Evolutionary conservation across 495 filamentous ascomycete species (phyloP).

Genomic region (Bryoglossum gracile): DNA sequence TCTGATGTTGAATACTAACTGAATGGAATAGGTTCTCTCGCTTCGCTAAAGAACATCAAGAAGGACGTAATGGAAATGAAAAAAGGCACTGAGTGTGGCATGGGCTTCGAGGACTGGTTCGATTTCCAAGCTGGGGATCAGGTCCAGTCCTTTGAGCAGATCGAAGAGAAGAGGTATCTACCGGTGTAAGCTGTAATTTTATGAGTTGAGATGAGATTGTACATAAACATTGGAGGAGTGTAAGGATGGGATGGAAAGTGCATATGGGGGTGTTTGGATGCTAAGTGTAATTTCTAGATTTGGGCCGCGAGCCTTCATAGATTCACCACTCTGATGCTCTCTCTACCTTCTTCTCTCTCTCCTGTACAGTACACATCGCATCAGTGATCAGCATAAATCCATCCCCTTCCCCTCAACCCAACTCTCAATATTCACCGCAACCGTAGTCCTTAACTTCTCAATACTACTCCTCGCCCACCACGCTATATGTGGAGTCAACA

Average conservation of each 20-base stretch:
- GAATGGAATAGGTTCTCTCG: conserved; percentile 52
- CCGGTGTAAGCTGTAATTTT: conserved; percentile 27
- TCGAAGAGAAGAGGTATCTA: conserved; percentile 60
- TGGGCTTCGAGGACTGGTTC: conserved; percentile 74
- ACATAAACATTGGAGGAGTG: background rate
- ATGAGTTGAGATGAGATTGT: background rate
- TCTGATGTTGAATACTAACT: conserved; percentile 1
- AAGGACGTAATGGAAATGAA: conserved; percentile 82
- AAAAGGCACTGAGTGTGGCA: conserved; percentile 88
- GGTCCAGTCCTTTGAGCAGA: conserved; percentile 80
- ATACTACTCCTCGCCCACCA: conserved; percentile 20
- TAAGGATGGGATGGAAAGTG: background rate
- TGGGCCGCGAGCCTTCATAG: background rate
- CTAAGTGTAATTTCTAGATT: background rate
- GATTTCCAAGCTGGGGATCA: conserved; percentile 75
- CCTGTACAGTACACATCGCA: too few species aligned
- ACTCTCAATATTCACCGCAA: conserved; percentile 18
- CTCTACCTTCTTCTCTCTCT: too few species aligned
- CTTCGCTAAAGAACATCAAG: conserved; percentile 83
- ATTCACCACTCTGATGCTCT: background rate
- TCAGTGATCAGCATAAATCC: too few species aligned
- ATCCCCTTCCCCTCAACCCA: conserved; percentile 19
- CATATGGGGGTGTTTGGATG: background rate
- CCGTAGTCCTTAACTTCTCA: conserved; percentile 20
- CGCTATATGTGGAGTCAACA: conserved; percentile 24